These are phyloP conservation scores for Melocanna baccifera DNA, from an alignment of 176 grass and related monocot species.

Conservation along the genomic window DNA sequence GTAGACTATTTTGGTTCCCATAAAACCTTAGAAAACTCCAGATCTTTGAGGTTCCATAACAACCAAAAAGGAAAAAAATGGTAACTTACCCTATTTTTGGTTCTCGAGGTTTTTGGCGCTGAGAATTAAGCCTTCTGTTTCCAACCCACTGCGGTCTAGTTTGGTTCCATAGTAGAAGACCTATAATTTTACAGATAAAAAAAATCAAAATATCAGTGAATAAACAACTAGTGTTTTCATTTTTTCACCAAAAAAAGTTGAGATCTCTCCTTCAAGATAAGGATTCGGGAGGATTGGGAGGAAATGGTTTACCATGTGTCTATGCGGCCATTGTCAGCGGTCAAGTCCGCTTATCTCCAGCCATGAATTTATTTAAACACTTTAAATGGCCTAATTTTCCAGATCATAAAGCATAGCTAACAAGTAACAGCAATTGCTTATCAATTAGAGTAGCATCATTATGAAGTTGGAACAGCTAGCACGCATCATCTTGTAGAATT, in stretches of 20 bases:
- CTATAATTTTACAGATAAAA: conserved; percentile 24
- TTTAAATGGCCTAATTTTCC: not conserved
- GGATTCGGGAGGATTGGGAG: not conserved
- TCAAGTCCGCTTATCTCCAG: not conserved
- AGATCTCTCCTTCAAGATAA: not conserved
- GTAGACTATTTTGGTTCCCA: not conserved
- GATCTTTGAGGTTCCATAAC: not conserved
- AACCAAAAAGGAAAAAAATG: not conserved
- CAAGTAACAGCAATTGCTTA: not conserved
- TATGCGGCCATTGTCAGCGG: not conserved
- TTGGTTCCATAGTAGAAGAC: conserved; percentile 85
- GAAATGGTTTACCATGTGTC: not conserved
- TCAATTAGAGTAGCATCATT: conserved; percentile 1
- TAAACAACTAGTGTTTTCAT: not conserved
- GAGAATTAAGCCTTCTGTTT: conserved; percentile 44
- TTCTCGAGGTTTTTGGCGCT: conserved; percentile 41
- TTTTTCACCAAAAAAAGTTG: not conserved
- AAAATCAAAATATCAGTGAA: not conserved
- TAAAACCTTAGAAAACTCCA: not conserved
- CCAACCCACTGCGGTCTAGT: conserved; percentile 82
- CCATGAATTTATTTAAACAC: not conserved
- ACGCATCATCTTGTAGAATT: not conserved
- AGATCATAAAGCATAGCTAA: not conserved
- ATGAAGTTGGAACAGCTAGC: not conserved
- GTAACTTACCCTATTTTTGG: conserved; percentile 71